A percentile compares a stretch with the other conserved stretches of the same genome.
phyloP scores from a whole-genome alignment of 345 rosid genomes.

The Murraya koenigii region DNA sequence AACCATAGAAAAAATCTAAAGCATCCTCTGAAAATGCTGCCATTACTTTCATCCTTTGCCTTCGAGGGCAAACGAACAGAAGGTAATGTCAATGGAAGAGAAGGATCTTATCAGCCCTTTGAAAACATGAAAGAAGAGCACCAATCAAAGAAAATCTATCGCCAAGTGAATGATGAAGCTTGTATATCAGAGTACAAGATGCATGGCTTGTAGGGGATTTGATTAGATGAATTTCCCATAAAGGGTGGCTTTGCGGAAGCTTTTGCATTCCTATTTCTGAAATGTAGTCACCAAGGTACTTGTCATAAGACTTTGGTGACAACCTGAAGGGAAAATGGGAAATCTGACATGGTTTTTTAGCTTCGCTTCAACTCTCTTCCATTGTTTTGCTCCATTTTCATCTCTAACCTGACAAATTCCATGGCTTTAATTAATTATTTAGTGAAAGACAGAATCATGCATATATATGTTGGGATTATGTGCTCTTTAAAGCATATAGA shows the following conservation, averaged over 20 bases:
- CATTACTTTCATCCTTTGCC: neutral
- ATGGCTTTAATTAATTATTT: too few relatives aligned
- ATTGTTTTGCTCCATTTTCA: conserved; percentile 23
- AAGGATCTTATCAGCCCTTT: conserved; percentile 54
- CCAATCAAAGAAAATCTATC: conserved; percentile 54
- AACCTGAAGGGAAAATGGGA: conserved; percentile 31
- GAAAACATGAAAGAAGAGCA: conserved; percentile 52
- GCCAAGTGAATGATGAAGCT: conserved; percentile 55
- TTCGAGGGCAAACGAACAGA: neutral
- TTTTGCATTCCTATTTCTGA: conserved; percentile 25
- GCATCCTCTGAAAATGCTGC: neutral
- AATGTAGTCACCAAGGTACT: conserved; percentile 28
- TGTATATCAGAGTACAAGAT: conserved; percentile 32
- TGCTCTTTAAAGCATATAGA: too few relatives aligned
- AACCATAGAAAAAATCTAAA: conserved; percentile 3
- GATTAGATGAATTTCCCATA: conserved; percentile 54
- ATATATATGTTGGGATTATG: too few relatives aligned
- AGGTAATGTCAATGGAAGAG: conserved; percentile 42
- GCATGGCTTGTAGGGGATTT: conserved; percentile 38
- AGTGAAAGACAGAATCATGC: neutral
- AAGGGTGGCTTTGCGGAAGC: conserved; percentile 31
- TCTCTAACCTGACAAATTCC: conserved; percentile 25
- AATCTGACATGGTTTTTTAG: conserved; percentile 26
- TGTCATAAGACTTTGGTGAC: conserved; percentile 33
- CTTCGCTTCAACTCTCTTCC: conserved; percentile 38